A percentile compares a stretch with the other conserved stretches of the same genome.
These are phyloP conservation scores for Candida maesae DNA, from an alignment of 805 yeast species.

Conservation along the genomic window DNA sequence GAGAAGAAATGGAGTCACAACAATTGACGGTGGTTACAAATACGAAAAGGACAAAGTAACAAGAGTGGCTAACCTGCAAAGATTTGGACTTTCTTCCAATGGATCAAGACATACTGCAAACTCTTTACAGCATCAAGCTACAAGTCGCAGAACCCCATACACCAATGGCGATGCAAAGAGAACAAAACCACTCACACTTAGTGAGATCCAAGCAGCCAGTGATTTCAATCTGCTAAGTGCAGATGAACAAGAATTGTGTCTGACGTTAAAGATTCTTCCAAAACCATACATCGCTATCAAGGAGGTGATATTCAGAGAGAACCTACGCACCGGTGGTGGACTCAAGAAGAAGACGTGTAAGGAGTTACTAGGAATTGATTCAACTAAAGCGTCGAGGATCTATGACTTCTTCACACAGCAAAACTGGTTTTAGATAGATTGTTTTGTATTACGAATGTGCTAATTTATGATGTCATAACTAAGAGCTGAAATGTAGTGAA, in stretches of 20 bases:
- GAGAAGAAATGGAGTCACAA: conserved; percentile 85
- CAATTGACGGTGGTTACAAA: conserved; percentile 75
- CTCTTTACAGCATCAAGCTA: conserved; percentile 26
- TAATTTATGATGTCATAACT: no score
- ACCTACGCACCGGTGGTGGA: conserved; percentile 78
- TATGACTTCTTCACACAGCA: conserved; percentile 92
- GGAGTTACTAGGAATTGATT: conserved; percentile 79
- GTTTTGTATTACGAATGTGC: neutral
- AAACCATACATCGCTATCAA: conserved; percentile 93
- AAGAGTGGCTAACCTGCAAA: conserved; percentile 58
- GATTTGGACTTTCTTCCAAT: conserved; percentile 36
- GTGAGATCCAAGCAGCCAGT: conserved; percentile 71
- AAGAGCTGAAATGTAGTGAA: no score
- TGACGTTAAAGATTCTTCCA: conserved; percentile 79
- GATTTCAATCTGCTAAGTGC: conserved; percentile 79
- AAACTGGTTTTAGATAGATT: conserved; percentile 58
- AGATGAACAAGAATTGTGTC: conserved; percentile 86
- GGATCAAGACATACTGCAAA: conserved; percentile 33
- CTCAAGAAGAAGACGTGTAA: conserved; percentile 83
- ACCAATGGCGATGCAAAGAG: conserved; percentile 25
- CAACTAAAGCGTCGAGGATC: conserved; percentile 78
- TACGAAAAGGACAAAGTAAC: conserved; percentile 85
- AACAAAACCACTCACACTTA: conserved; percentile 45
- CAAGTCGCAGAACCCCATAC: conserved; percentile 20
- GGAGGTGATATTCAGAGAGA: conserved; percentile 82